Evolutionary conservation across 768 basidiomycete species (phyloP), one percentile per base, ranked within the genome.

Genomic region (Boletus pseudopeckii): DNA sequence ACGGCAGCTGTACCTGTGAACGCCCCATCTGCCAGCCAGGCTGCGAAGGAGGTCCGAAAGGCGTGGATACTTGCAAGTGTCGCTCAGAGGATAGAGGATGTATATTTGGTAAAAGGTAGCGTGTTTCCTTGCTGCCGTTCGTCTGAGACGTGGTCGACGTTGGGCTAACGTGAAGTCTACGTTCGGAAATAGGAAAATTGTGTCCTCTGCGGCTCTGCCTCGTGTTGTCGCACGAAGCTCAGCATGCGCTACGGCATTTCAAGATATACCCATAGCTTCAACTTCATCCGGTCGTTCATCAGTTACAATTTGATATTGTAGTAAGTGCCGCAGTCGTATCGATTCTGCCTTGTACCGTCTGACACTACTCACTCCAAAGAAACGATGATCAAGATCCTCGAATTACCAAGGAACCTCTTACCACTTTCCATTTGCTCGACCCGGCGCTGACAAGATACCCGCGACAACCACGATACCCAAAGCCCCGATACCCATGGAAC

Each of bases 41-140:
- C 9, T 15, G 42, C 57, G 17, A 57, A 51, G 24, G 24, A 24
- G 24, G 24, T 24, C 24, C 24, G 24, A 4, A 24, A 24, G 24
- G 24, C 24, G 3, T 4, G 24, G 24, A 24, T 24, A 24, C 24
- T 24, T 24, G 24, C 24, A 24, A 24, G 24, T 24, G 4, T 53
- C 26, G 45, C 45, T 9, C 53, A 33, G 8, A 41, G 22, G 8
- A 40, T 47, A 20, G 40, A 55, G n/a, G 52, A 37, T 8, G 18
- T 7, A 10, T 51, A 55, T n/a, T 15, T 42, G 26, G 49, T 26
- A 7, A 17, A 51, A 53, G 56, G 63, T 62, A 49, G 11, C 0
- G 7, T 9, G 2, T 41, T 34, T 38, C 32, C 20, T 33, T 18
- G 3, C 8, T 5, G 5, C 20, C 22, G 22, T 22, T 22, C 22